These are phyloP conservation scores for Aspergillus phoenicis DNA, from an alignment of 2,329 filamentous ascomycete species.

Conservation along the genomic window DNA sequence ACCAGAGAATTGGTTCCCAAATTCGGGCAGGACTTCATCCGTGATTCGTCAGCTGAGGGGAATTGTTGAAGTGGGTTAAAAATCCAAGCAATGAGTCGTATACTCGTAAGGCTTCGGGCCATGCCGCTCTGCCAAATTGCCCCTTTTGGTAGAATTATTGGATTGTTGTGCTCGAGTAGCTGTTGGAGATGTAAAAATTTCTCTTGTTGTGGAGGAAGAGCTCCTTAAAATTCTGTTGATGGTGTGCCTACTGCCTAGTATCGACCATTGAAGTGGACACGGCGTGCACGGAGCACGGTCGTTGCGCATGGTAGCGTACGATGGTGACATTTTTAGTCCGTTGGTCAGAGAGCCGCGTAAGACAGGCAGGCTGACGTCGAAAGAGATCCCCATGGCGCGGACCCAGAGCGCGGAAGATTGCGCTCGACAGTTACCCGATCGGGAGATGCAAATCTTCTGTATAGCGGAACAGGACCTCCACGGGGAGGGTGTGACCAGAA, in stretches of 20 bases:
- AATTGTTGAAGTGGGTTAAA: not conserved
- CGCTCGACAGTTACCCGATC: constrained; percentile 9
- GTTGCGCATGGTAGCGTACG: constrained; percentile 15
- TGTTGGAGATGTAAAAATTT: not conserved
- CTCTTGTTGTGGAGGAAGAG: not conserved
- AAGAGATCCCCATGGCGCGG: constrained; percentile 7
- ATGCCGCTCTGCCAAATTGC: constrained; percentile 8
- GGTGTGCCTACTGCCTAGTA: constrained; percentile 1
- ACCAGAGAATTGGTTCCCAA: not conserved
- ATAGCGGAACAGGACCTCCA: not conserved
- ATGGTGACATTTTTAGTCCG: constrained; percentile 24
- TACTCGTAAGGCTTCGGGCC: constrained; percentile 12
- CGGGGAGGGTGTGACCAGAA: not conserved
- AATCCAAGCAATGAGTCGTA: not conserved
- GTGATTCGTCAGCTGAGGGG: constrained; percentile 9
- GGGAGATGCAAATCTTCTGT: constrained; percentile 1
- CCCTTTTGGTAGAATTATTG: not conserved
- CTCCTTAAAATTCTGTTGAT: constrained; percentile 5
- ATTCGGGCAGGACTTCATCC: not conserved
- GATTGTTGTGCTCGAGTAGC: not conserved
- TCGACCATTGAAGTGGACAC: constrained; percentile 4
- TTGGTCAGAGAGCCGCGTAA: constrained; percentile 29
- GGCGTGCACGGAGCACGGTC: constrained; percentile 15
- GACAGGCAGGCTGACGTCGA: constrained; percentile 19
- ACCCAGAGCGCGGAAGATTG: constrained; percentile 1